A percentile compares a stretch with the other conserved stretches of the same genome.
Conservation (phyloP, 2,329 filamentous ascomycete species). For the Aspergillus sp. region DNA sequence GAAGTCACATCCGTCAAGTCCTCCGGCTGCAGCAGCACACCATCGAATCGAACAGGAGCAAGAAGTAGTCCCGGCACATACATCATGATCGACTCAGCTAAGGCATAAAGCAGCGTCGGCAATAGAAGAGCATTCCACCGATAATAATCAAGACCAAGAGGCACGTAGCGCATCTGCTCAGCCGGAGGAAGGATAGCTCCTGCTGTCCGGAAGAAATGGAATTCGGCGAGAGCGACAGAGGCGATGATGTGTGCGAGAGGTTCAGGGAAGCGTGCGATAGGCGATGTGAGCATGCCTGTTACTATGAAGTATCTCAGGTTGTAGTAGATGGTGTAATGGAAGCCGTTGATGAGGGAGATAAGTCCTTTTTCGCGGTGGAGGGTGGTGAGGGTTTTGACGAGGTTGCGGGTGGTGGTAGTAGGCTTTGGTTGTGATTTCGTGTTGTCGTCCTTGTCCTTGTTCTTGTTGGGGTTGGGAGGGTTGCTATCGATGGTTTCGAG, state of each 20-base stretch:
- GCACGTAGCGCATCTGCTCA: conserved; percentile 1
- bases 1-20: background rate
- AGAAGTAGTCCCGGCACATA: background rate
- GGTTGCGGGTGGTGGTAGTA: background rate
- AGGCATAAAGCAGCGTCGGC: background rate
- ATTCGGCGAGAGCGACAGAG: conserved; percentile 9
- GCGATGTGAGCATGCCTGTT: background rate
- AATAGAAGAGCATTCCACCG: background rate
- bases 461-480: background rate
- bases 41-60: background rate
- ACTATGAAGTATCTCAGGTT: no score
- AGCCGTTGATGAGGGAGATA: background rate
- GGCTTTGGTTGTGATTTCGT: background rate
- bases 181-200: background rate
- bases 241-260: background rate
- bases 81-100: background rate
- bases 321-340: background rate
- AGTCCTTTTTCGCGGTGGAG: background rate
- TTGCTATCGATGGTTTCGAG: conserved; percentile 1
- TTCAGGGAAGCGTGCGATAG: background rate
- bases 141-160: background rate
- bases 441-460: no score
- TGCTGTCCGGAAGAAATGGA: conserved; percentile 5
- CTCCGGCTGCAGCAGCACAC: no score
- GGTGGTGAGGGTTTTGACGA: background rate